These are phyloP conservation scores for Phaeosphaeriaceae sp. DNA, from an alignment of 2,329 filamentous ascomycete species.

Conservation along the genomic window DNA sequence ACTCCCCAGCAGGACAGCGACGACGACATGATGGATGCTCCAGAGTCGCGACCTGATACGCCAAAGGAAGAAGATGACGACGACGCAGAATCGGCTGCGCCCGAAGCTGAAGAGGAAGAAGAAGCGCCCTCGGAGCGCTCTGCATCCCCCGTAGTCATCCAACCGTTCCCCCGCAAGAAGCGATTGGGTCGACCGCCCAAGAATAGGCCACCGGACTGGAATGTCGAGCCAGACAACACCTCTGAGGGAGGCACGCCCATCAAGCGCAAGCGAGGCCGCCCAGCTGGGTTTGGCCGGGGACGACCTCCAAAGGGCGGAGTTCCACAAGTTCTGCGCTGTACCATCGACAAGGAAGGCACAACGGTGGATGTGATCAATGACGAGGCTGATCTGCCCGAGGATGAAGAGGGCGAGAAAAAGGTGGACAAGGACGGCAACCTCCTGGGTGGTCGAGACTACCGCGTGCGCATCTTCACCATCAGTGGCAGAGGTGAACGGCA, in stretches of 20 bases:
- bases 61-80: slow-evolving; percentile 59
- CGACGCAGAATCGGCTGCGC: slow-evolving; percentile 59
- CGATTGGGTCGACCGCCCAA: slow-evolving; percentile 87
- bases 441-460: slow-evolving; percentile 85
- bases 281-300: slow-evolving; percentile 70
- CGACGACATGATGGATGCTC: slow-evolving; percentile 45
- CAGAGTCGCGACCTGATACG: slow-evolving; percentile 45
- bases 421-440: slow-evolving; percentile 90
- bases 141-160: slow-evolving; percentile 60
- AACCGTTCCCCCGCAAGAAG: slow-evolving; percentile 70
- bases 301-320: slow-evolving; percentile 73
- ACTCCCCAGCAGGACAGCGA: slow-evolving; percentile 46
- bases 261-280: slow-evolving; percentile 59
- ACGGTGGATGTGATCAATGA: slow-evolving; percentile 90
- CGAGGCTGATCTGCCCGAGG: slow-evolving; percentile 87
- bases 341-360: slow-evolving; percentile 93
- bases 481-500: slow-evolving; percentile 81
- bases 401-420: slow-evolving; percentile 88
- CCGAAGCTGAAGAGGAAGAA: slow-evolving; percentile 41
- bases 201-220: slow-evolving; percentile 81
- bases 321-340: slow-evolving; percentile 80
- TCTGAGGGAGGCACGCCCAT: slow-evolving; percentile 59
- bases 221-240: slow-evolving; percentile 58
- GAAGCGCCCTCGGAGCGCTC: slow-evolving; percentile 56
- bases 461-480: slow-evolving; percentile 94